A percentile compares a stretch with the other conserved stretches of the same genome.
These are phyloP conservation scores for Alternaria triticina DNA, from an alignment of 2,329 filamentous ascomycete species.

Conservation along the genomic window DNA sequence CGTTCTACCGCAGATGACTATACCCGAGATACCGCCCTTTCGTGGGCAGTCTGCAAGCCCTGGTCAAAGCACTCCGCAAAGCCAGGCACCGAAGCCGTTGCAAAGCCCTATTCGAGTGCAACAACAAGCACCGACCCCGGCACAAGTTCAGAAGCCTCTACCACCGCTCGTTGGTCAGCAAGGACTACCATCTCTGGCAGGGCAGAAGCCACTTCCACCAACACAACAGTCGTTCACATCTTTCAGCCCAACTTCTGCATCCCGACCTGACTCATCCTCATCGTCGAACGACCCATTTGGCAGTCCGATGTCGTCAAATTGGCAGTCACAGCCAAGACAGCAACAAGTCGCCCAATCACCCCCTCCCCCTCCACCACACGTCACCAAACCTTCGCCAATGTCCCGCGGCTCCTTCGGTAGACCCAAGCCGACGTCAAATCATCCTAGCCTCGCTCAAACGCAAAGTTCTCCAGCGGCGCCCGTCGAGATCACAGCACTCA, in stretches of 20 bases:
- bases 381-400: conserved; percentile 27
- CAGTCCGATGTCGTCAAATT: conserved; percentile 26
- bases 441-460: conserved; percentile 46
- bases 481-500: conserved; percentile 81
- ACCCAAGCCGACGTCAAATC: conserved; percentile 30
- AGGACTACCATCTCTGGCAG: conserved; percentile 30
- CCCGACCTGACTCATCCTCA: conserved; percentile 30
- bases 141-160: conserved; percentile 26
- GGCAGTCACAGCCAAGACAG: conserved; percentile 12
- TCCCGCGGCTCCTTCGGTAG: conserved; percentile 40
- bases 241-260: conserved; percentile 17
- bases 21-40: conserved; percentile 46
- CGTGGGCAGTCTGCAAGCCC: conserved; percentile 28
- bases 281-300: conserved; percentile 40
- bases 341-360: conserved; percentile 8
- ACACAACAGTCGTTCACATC: conserved; percentile 32
- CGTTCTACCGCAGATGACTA: conserved; percentile 38
- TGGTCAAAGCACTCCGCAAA: conserved; percentile 11
- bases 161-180: conserved; percentile 31
- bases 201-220: conserved; percentile 33
- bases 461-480: conserved; percentile 61
- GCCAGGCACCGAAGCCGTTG: conserved; percentile 26
- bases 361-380: conserved; percentile 18
- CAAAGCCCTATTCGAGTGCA: conserved; percentile 29
- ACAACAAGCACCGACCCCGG: conserved; percentile 12